phyloP scores from a whole-genome alignment of 2,329 filamentous ascomycete genomes.

The Gliomastix tumulicola region DNA sequence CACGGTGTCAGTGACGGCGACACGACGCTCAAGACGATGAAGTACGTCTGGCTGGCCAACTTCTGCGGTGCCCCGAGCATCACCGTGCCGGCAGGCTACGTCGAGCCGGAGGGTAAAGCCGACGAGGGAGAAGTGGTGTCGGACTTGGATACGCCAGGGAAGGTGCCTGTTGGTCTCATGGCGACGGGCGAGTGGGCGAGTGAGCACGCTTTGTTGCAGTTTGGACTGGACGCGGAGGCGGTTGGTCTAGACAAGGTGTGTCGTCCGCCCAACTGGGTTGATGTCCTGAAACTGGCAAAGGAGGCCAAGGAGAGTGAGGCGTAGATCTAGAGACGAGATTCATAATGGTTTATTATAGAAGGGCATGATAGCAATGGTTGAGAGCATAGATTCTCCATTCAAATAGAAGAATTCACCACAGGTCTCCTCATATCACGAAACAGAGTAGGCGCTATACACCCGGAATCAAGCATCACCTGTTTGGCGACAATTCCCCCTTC shows the following conservation, averaged over 20 bases:
- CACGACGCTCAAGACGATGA: slow-evolving; percentile 37
- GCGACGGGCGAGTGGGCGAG: slow-evolving; percentile 47
- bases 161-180: slow-evolving; percentile 47
- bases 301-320: too few species aligned
- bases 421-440: too few species aligned
- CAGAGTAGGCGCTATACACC: too few species aligned
- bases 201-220: slow-evolving; percentile 39
- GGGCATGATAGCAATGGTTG: too few species aligned
- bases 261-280: slow-evolving; percentile 33
- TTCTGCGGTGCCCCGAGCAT: slow-evolving; percentile 40
- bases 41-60: slow-evolving; percentile 44
- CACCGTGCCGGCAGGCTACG: slow-evolving; percentile 37
- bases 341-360: too few species aligned
- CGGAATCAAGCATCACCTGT: too few species aligned
- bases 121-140: slow-evolving; percentile 20
- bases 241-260: slow-evolving; percentile 23
- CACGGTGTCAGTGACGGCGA: slow-evolving; percentile 39
- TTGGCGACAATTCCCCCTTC: too few species aligned
- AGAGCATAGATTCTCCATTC: too few species aligned
- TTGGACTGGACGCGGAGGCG: slow-evolving; percentile 38
- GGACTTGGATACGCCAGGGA: slow-evolving; percentile 21
- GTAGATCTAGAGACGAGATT: too few species aligned
- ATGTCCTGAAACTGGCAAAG: slow-evolving; percentile 24
- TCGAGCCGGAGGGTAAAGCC: slow-evolving; percentile 23
- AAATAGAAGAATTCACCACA: too few species aligned